phyloP scores from a whole-genome alignment of 306 rosid genomes.

The Lathyrus sativus region DNA sequence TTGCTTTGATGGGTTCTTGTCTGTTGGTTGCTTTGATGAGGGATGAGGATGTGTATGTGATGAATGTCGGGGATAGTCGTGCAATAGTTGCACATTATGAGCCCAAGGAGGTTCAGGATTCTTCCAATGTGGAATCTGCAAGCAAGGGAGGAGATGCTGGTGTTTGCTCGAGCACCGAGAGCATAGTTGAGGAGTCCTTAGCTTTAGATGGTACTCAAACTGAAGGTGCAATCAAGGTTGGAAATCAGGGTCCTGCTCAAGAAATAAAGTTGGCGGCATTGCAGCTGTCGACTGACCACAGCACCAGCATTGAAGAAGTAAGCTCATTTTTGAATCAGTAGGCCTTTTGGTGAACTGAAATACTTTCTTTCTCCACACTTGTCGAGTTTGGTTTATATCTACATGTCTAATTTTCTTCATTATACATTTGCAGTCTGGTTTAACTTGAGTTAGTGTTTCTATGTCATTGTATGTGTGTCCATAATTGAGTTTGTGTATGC shows the following conservation, averaged over 20 bases:
- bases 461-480: conserved; percentile 13
- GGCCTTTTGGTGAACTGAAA: conserved; percentile 25
- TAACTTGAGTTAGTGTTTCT: conserved; percentile 5
- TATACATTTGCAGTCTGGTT: background rate
- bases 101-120: conserved; percentile 59
- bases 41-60: conserved; percentile 93
- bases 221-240: conserved; percentile 43
- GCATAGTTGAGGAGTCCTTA: conserved; percentile 62
- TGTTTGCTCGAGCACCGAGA: conserved; percentile 51
- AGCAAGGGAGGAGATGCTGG: conserved; percentile 39
- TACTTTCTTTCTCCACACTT: conserved; percentile 29
- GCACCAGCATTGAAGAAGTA: conserved; percentile 89
- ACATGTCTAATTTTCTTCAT: background rate
- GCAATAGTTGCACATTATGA: conserved; percentile 85
- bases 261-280: conserved; percentile 66
- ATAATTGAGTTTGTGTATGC: conserved; percentile 2
- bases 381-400: background rate
- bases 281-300: conserved; percentile 94
- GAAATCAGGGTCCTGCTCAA: conserved; percentile 48
- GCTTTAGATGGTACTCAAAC: conserved; percentile 44
- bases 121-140: conserved; percentile 39
- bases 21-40: conserved; percentile 80
- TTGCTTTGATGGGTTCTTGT: conserved; percentile 94
- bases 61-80: conserved; percentile 98
- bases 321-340: conserved; percentile 37